Conservation (phyloP, 305 asterid species). For the Petunia hybrid region DNA sequence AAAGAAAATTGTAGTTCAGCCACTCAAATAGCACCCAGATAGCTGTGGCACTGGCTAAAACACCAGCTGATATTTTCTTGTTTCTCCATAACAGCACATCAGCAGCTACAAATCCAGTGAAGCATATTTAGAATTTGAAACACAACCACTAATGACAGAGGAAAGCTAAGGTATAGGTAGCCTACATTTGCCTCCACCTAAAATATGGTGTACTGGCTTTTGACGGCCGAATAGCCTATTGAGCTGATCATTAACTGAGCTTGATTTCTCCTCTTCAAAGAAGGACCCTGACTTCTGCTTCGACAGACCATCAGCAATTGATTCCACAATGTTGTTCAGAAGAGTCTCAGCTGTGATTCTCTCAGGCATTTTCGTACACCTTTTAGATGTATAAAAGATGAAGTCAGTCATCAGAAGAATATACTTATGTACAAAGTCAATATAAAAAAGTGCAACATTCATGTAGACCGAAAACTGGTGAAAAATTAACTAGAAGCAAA, state of each 20-base stretch:
- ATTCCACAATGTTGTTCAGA: constrained; percentile 66
- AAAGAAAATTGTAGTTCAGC: constrained; percentile 77
- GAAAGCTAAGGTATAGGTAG: constrained; percentile 7
- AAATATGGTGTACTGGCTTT: constrained; percentile 72
- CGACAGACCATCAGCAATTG: constrained; percentile 59
- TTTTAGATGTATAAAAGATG: neutral
- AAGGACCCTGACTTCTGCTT: constrained; percentile 62
- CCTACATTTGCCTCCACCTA: constrained; percentile 92
- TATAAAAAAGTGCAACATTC: neutral
- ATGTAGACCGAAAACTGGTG: neutral
- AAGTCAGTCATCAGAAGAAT: constrained; percentile 14
- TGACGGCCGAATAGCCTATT: constrained; percentile 80
- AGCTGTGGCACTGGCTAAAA: constrained; percentile 64
- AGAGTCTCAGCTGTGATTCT: constrained; percentile 71
- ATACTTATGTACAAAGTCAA: neutral
- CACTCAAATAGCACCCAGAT: constrained; percentile 89
- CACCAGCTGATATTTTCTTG: constrained; percentile 82
- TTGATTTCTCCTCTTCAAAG: constrained; percentile 58
- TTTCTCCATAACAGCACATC: constrained; percentile 87
- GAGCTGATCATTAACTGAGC: constrained; percentile 55
- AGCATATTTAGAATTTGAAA: neutral
- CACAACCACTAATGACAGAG: constrained; percentile 13
- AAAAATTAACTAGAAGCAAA: neutral
- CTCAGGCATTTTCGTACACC: constrained; percentile 63
- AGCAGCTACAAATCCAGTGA: constrained; percentile 62